These are phyloP conservation scores for Amaranthus tricolor DNA, from an alignment of 179 eudicot genomes.

Conservation along the genomic window DNA sequence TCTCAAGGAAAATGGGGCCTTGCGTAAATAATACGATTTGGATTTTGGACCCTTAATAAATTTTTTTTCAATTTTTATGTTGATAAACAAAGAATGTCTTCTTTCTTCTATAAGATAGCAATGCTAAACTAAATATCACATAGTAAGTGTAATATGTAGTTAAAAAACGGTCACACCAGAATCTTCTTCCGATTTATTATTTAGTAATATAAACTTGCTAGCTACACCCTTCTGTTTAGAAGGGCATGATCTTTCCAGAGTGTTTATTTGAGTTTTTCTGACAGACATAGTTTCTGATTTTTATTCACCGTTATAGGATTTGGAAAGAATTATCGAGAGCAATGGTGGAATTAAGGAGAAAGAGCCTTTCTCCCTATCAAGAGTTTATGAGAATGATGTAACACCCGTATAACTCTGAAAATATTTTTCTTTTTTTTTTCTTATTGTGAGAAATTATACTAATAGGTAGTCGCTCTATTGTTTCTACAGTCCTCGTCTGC, in stretches of 20 bases:
- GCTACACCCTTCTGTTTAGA: neutral
- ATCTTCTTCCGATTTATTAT: too few relatives aligned
- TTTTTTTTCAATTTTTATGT: too few relatives aligned
- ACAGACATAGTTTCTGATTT: neutral
- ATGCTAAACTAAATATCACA: too few relatives aligned
- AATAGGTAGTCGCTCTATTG: slow-evolving; percentile 7
- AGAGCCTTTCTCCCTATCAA: slow-evolving; percentile 77
- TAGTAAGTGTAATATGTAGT: too few relatives aligned
- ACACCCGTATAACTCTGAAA: slow-evolving; percentile 1
- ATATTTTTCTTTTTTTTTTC: neutral
- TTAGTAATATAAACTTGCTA: too few relatives aligned
- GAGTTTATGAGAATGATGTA: slow-evolving; percentile 58
- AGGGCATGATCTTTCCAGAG: neutral
- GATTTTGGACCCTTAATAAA: too few relatives aligned
- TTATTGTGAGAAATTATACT: neutral
- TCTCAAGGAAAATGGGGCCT: too few relatives aligned
- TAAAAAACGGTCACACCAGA: too few relatives aligned
- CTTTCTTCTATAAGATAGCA: too few relatives aligned
- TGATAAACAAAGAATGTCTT: too few relatives aligned
- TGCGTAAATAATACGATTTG: too few relatives aligned
- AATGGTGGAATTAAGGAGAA: slow-evolving; percentile 60
- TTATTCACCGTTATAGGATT: slow-evolving; percentile 44
- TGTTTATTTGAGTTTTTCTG: slow-evolving; percentile 4
- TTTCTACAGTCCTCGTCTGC: slow-evolving; percentile 51
- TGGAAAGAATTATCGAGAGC: slow-evolving; percentile 61